These are phyloP conservation scores for Porodaedalea pini DNA, from an alignment of 1,284 basidiomycete genomes.

Conservation along the genomic window DNA sequence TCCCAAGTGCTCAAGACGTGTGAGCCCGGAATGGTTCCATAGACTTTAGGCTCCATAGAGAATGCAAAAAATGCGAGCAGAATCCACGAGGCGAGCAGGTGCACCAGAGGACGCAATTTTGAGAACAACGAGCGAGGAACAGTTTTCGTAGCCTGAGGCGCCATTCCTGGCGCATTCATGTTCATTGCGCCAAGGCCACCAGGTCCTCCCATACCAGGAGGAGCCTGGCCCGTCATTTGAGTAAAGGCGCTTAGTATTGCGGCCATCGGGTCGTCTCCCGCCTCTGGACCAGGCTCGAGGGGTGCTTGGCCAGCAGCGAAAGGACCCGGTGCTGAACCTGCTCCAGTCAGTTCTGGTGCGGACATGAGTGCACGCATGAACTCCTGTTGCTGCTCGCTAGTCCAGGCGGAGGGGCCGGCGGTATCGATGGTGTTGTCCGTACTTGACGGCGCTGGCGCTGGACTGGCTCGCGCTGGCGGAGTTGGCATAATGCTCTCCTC, in stretches of 20 bases:
- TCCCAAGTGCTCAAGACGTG: slow-evolving; percentile 36
- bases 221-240: slow-evolving; percentile 15
- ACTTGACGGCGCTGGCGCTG: slow-evolving; percentile 28
- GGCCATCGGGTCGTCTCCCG: slow-evolving; percentile 21
- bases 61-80: slow-evolving; percentile 65
- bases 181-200: slow-evolving; percentile 19
- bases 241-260: slow-evolving; percentile 21
- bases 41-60: slow-evolving; percentile 54
- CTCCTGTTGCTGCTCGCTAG: slow-evolving; percentile 60
- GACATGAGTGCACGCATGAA: slow-evolving; percentile 61
- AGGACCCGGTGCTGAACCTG: not conserved
- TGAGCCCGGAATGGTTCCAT: slow-evolving; percentile 29
- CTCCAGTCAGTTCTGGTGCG: slow-evolving; percentile 25
- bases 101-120: slow-evolving; percentile 60
- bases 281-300: not conserved
- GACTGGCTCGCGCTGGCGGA: slow-evolving; percentile 34
- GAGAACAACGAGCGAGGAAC: slow-evolving; percentile 44
- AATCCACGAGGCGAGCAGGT: slow-evolving; percentile 58
- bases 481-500: slow-evolving; percentile 54
- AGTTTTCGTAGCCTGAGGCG: slow-evolving; percentile 19
- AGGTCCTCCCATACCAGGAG: slow-evolving; percentile 13
- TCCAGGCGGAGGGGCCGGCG: slow-evolving; percentile 40
- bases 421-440: slow-evolving; percentile 20
- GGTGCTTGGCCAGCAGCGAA: not conserved
- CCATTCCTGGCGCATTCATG: slow-evolving; percentile 16